Conservation (phyloP, 2,329 filamentous ascomycete species). For the Phoma herbarum region DNA sequence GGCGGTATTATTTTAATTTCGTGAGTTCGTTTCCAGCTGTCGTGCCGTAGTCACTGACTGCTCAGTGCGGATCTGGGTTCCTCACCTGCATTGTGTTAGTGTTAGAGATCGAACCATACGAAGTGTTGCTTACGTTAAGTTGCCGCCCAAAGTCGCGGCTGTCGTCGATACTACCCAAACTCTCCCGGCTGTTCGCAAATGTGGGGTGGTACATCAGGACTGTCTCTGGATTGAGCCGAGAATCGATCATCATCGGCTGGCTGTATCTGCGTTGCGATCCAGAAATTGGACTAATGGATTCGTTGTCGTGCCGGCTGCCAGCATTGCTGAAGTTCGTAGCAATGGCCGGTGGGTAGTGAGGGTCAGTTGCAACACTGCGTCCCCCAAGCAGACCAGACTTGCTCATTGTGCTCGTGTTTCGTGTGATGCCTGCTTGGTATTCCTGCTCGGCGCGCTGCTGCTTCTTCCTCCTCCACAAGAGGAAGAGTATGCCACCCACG, state of each 20-base stretch:
- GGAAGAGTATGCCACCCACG: slow-evolving; percentile 50
- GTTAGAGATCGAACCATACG: neutral
- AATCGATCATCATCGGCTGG: slow-evolving; percentile 58
- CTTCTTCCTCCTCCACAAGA: slow-evolving; percentile 50
- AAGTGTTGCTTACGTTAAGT: slow-evolving; percentile 50
- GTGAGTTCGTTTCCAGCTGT: slow-evolving; percentile 12
- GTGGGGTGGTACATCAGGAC: slow-evolving; percentile 54
- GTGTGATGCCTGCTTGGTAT: slow-evolving; percentile 40
- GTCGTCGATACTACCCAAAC: slow-evolving; percentile 58
- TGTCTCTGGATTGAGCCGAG: slow-evolving; percentile 58
- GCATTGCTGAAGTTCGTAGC: slow-evolving; percentile 40
- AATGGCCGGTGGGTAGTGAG: slow-evolving; percentile 36
- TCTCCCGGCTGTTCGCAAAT: slow-evolving; percentile 53
- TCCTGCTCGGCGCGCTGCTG: slow-evolving; percentile 32
- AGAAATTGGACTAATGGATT: slow-evolving; percentile 48
- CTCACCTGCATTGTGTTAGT: slow-evolving; percentile 38
- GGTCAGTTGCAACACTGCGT: slow-evolving; percentile 25
- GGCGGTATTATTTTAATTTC: slow-evolving; percentile 4
- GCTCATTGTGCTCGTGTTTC: slow-evolving; percentile 60
- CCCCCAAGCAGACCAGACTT: slow-evolving; percentile 55
- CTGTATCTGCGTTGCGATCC: slow-evolving; percentile 52
- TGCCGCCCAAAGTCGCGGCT: slow-evolving; percentile 59
- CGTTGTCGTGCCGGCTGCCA: slow-evolving; percentile 42
- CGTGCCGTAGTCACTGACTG: neutral
- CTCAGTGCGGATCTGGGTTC: slow-evolving; percentile 44